These are phyloP conservation scores for Diophrys appendiculata DNA, from an alignment of 73 alveolate species.

Conservation along the genomic window DNA sequence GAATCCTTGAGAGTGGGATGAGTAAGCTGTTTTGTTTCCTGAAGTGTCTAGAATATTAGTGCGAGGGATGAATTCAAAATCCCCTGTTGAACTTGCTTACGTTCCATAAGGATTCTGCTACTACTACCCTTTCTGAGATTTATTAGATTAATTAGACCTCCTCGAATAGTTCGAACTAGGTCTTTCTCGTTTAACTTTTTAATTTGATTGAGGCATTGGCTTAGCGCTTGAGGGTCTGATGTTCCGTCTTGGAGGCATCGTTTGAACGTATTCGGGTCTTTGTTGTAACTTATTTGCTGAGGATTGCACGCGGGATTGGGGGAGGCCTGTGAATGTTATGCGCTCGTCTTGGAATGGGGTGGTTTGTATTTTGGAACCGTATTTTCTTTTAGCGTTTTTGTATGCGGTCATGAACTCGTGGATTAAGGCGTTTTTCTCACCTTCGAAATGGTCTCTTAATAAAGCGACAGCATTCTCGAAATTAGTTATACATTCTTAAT, in stretches of 20 bases:
- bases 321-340: too few species aligned
- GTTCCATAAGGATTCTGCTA: background rate
- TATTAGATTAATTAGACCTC: too few species aligned
- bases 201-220: background rate
- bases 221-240: background rate
- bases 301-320: too few species aligned
- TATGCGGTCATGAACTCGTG: too few species aligned
- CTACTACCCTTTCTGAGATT: too few species aligned
- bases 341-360: too few species aligned
- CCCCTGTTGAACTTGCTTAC: background rate
- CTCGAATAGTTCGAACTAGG: background rate
- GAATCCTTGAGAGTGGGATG: background rate
- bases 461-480: constrained; percentile 4
- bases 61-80: background rate
- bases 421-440: background rate
- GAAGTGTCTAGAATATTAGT: background rate
- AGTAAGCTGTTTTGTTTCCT: background rate
- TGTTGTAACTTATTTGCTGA: too few species aligned
- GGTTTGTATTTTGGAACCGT: too few species aligned
- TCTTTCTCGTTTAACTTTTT: background rate
- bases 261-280: too few species aligned
- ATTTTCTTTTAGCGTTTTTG: too few species aligned
- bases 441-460: background rate
- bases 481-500: constrained; percentile 1
- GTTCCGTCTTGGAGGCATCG: background rate